Conservation (phyloP, 495 filamentous ascomycete species). For the Penicillium paradoxum region DNA sequence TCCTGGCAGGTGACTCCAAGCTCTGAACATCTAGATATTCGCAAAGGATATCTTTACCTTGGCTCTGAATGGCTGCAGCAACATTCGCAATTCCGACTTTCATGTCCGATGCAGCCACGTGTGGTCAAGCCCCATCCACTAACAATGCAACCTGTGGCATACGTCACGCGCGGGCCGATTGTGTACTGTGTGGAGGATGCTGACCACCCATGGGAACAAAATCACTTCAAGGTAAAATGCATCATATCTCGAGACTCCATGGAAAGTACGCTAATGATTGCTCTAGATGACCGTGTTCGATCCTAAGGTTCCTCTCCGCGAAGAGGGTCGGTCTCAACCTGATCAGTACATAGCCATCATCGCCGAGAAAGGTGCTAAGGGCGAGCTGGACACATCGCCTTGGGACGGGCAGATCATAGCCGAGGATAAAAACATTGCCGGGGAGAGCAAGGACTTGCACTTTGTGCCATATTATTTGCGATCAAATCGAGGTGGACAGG, state of each 20-base stretch:
- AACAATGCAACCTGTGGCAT: conserved; percentile 45
- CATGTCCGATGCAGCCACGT: conserved; percentile 41
- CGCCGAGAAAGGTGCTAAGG: conserved; percentile 27
- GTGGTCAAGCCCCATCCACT: conserved; percentile 48
- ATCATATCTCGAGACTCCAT: background rate
- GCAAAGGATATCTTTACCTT: conserved; percentile 47
- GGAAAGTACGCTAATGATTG: background rate
- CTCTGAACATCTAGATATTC: conserved; percentile 16
- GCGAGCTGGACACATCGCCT: conserved; percentile 27
- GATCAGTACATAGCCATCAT: conserved; percentile 31
- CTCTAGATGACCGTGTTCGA: conserved; percentile 20
- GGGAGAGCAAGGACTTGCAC: conserved; percentile 27
- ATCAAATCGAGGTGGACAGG: conserved; percentile 47
- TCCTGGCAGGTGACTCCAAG: conserved; percentile 32
- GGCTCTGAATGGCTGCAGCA: conserved; percentile 29
- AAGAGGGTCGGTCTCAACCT: conserved; percentile 15
- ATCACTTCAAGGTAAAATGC: conserved; percentile 49
- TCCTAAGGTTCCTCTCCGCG: conserved; percentile 13
- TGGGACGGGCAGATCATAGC: conserved; percentile 25
- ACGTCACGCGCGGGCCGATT: conserved; percentile 50
- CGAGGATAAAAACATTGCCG: conserved; percentile 4
- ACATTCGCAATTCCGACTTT: conserved; percentile 30
- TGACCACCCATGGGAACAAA: conserved; percentile 53
- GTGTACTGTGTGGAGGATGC: conserved; percentile 56
- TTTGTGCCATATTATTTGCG: conserved; percentile 50